Evolutionary conservation across 352 stramenopile species (phyloP).

Genomic region (Elongisporangium anandrum): DNA sequence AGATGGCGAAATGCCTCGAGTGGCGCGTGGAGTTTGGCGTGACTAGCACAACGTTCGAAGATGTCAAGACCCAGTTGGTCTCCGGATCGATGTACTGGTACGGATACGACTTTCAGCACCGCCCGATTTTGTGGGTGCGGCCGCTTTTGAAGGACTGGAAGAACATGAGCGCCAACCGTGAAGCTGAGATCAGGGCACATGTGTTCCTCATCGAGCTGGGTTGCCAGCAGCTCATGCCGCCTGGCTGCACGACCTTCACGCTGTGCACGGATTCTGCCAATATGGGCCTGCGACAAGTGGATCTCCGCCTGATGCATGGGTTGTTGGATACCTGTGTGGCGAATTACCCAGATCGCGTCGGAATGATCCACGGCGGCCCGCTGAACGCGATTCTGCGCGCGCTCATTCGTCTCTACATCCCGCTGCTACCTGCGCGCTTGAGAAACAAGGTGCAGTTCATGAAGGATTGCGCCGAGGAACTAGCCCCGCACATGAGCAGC

Average conservation of each 20-base stretch:
- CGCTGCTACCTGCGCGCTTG: constrained; percentile 46
- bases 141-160: constrained; percentile 55
- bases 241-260: constrained; percentile 52
- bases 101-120: constrained; percentile 63
- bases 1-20: constrained; percentile 47
- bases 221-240: constrained; percentile 50
- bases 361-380: constrained; percentile 49
- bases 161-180: constrained; percentile 41
- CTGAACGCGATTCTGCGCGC: constrained; percentile 55
- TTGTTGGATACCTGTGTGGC: constrained; percentile 58
- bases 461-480: constrained; percentile 40
- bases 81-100: constrained; percentile 70
- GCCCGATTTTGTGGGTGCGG: constrained; percentile 63
- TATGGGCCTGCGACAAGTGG: constrained; percentile 40
- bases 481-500: constrained; percentile 55
- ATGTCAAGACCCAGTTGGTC: constrained; percentile 35
- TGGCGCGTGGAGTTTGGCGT: constrained; percentile 47
- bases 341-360: constrained; percentile 66
- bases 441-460: constrained; percentile 60
- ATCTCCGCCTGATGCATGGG: constrained; percentile 56
- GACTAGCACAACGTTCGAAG: constrained; percentile 25
- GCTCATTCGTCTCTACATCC: constrained; percentile 46
- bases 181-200: constrained; percentile 50
- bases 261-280: constrained; percentile 53
- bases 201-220: constrained; percentile 55